phyloP scores from a whole-genome alignment of 176 grass and related monocot genomes.

The Eleusine coracana region DNA sequence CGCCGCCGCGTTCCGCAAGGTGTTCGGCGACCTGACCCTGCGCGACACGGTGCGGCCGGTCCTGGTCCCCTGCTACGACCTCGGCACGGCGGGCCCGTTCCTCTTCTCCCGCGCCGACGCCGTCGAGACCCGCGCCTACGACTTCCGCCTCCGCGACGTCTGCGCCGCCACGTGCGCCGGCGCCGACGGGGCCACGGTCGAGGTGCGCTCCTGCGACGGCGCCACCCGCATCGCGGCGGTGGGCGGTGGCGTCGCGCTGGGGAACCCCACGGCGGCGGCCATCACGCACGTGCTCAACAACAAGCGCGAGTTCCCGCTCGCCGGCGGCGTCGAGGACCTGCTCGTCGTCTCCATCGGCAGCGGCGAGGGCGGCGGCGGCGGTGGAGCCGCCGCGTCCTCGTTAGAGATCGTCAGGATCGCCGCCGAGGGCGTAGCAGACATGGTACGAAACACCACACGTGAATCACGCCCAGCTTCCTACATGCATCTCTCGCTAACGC shows the following conservation, averaged over 20 bases:
- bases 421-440: constrained; percentile 76
- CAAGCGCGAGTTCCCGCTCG: constrained; percentile 84
- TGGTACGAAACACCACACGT: constrained; percentile 50
- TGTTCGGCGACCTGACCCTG: constrained; percentile 75
- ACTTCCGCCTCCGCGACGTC: constrained; percentile 80
- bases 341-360: constrained; percentile 80
- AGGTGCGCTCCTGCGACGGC: constrained; percentile 70
- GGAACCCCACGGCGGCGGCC: constrained; percentile 89
- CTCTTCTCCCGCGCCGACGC: constrained; percentile 95
- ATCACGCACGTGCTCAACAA: constrained; percentile 99
- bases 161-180: constrained; percentile 84
- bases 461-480: background rate
- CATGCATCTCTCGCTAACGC: background rate
- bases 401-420: constrained; percentile 75
- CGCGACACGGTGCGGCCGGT: constrained; percentile 73
- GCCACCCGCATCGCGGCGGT: constrained; percentile 66
- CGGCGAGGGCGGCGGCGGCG: constrained; percentile 33
- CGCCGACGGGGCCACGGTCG: constrained; percentile 36
- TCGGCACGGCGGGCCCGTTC: constrained; percentile 63
- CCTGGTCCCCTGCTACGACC: constrained; percentile 92
- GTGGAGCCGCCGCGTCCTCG: constrained; percentile 15
- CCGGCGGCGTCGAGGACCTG: constrained; percentile 65
- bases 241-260: constrained; percentile 70
- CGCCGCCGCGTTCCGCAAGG: constrained; percentile 36
- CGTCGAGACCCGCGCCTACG: constrained; percentile 61